Evolutionary conservation across 176 grass and related monocot genomes (phyloP).

Genomic region (Olyra latifolia): DNA sequence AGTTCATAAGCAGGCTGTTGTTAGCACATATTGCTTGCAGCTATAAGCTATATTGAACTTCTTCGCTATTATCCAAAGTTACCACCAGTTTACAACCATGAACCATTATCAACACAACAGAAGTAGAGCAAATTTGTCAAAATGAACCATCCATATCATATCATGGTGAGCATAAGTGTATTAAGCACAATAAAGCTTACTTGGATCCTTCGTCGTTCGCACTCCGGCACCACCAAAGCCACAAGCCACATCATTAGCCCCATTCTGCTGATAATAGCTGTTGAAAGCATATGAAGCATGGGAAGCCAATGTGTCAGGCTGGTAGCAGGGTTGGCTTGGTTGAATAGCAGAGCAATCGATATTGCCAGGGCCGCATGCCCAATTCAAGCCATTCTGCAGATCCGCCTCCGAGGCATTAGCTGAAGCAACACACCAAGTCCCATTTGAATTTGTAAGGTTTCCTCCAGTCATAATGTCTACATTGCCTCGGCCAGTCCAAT

Average conservation of each 20-base stretch:
- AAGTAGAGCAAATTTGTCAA: background rate
- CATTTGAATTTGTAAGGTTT: conserved; percentile 81
- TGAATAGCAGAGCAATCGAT: conserved; percentile 95
- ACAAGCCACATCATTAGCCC: conserved; percentile 82
- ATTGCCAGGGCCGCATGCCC: conserved; percentile 90
- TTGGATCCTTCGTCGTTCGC: conserved; percentile 80
- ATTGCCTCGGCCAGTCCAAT: conserved; percentile 86
- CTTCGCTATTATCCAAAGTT: background rate
- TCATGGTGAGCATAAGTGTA: background rate
- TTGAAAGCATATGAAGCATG: conserved; percentile 93
- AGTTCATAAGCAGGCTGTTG: background rate
- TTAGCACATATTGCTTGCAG: background rate
- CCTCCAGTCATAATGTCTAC: conserved; percentile 81
- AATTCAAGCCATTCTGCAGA: conserved; percentile 90
- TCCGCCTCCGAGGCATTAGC: conserved; percentile 67
- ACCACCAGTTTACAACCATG: background rate
- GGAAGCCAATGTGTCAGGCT: conserved; percentile 71
- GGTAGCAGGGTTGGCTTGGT: conserved; percentile 94
- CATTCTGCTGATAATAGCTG: conserved; percentile 89
- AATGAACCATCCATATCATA: background rate
- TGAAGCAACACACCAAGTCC: conserved; percentile 88
- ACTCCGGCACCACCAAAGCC: conserved; percentile 75
- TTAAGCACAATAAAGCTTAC: conserved; percentile 44
- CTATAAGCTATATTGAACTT: background rate
- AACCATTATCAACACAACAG: background rate